Base-by-base conservation (phyloP, 305 asterid species). In the Plantago rigida region DNA sequence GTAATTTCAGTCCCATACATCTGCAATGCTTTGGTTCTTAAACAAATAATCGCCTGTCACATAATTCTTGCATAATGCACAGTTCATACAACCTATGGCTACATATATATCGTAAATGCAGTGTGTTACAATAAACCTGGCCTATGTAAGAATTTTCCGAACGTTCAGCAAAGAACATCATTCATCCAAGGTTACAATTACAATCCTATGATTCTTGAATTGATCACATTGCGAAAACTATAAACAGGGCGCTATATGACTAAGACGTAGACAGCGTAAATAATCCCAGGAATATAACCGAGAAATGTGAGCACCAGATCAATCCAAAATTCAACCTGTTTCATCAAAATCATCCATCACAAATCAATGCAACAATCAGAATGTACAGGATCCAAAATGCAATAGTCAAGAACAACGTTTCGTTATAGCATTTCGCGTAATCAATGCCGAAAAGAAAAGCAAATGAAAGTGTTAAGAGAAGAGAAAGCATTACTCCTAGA, bases 301-400 rank as follows among this genome's bases (percentile, higher is more conserved):
- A 89, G 51, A 4, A 89, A 3, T 5, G 95, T 89, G 74, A 89
- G 80, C 92, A 89, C 58, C 78, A 89, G 72, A 67, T 68, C 67
- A 52, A 89, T 89, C 95, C 97, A 89, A 66, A 89, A 89, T 63
- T 89, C 97, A 41, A 80, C 69, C 97, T 89, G 91, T 65, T 22
- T 5, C 14, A 47, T 1, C 9, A 31, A 12, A 34, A 60, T 7
- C 15, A 39, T 8, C n/a, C 59, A 28, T 53, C 22, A 28, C 7
- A 22, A 53, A 53, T 13, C 9, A 53, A 13, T 28, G 11, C 59
- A 53, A 53, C 59, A 28, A 13, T 53, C 11, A 53, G 36, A 53
- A 53, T 28, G 36, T 26, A 28, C 44, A 53, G 44, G 28, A 53
- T 29, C 59, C 59, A 53, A 29, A 53, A 53, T 3, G 42, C 59